Evolutionary conservation across 2,329 filamentous ascomycete species (phyloP).

Genomic region (Teratosphaeria epicoccoides): DNA sequence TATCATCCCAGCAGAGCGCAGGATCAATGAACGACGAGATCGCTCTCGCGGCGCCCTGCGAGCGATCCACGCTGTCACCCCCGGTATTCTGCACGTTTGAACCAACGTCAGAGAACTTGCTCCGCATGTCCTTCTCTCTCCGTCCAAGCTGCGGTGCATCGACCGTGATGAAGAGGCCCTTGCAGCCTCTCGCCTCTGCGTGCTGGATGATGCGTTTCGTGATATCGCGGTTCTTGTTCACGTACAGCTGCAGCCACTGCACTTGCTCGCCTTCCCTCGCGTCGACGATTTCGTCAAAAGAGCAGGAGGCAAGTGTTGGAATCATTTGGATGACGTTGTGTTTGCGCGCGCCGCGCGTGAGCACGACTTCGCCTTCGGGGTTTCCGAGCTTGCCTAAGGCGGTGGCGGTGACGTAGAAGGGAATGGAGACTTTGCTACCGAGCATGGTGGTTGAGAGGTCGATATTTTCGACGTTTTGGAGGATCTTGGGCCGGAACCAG

Average conservation of each 20-base stretch:
- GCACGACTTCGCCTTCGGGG: slow-evolving; percentile 82
- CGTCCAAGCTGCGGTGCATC: slow-evolving; percentile 92
- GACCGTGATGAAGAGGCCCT: slow-evolving; percentile 94
- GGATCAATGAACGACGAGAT: slow-evolving; percentile 98
- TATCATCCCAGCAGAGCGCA: slow-evolving; percentile 78
- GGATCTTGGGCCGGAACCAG: slow-evolving; percentile 84
- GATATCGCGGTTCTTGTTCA: slow-evolving; percentile 90
- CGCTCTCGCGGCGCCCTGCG: slow-evolving; percentile 84
- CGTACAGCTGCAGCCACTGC: slow-evolving; percentile 81
- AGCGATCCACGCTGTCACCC: slow-evolving; percentile 66
- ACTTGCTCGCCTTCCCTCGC: slow-evolving; percentile 68
- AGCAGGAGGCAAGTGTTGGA: slow-evolving; percentile 89
- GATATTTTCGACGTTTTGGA: slow-evolving; percentile 80
- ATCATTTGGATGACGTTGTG: slow-evolving; percentile 98
- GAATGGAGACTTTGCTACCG: slow-evolving; percentile 69
- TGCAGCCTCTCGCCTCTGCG: slow-evolving; percentile 84
- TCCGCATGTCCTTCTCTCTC: slow-evolving; percentile 95
- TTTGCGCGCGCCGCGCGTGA: slow-evolving; percentile 72
- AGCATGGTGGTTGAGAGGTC: slow-evolving; percentile 91
- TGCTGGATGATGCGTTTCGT: slow-evolving; percentile 85
- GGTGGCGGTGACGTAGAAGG: slow-evolving; percentile 94
- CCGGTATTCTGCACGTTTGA: slow-evolving; percentile 63
- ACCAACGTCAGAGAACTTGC: slow-evolving; percentile 63
- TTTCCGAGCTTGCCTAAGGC: slow-evolving; percentile 91
- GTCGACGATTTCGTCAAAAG: slow-evolving; percentile 94